Percentiles rank a stretch among this genome's conserved stretches.
Conservation (phyloP, 108 stramenopile species). For the Parietichytrium sp. region DNA sequence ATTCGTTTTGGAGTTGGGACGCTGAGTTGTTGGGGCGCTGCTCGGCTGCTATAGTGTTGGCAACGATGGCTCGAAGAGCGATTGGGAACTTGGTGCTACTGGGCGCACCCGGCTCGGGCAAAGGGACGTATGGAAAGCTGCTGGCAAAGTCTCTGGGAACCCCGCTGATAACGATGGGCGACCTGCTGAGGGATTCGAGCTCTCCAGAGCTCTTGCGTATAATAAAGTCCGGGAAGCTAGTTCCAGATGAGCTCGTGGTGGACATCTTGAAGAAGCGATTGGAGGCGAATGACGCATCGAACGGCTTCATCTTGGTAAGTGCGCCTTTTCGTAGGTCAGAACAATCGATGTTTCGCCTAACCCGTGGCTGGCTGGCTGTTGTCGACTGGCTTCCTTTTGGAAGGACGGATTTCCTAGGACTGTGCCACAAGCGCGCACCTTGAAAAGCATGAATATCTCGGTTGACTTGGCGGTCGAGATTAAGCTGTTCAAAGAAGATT, state of each 20-base stretch:
- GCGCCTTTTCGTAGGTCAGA: neutral
- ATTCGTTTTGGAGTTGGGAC: too few relatives aligned
- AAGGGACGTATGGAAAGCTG: constrained; percentile 41
- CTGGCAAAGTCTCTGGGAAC: neutral
- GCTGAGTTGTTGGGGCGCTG: too few relatives aligned
- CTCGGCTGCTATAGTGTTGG: too few relatives aligned
- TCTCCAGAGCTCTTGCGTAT: neutral
- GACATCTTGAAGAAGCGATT: constrained; percentile 24
- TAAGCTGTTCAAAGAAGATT: neutral
- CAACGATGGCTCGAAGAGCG: too few relatives aligned
- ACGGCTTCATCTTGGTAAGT: constrained; percentile 31
- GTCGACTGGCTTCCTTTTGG: neutral
- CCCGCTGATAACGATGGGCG: constrained; percentile 38
- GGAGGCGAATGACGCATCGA: neutral
- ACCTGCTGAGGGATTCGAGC: constrained; percentile 32
- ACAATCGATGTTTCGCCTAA: neutral
- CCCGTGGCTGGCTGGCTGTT: neutral
- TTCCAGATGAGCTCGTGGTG: constrained; percentile 43
- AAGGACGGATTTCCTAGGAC: constrained; percentile 44
- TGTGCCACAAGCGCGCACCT: constrained; percentile 17
- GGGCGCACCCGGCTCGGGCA: constrained; percentile 45
- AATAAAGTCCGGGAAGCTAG: neutral
- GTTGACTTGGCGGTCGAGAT: constrained; percentile 38
- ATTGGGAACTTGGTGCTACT: constrained; percentile 30
- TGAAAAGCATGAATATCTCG: neutral